A percentile compares a stretch with the other conserved stretches of the same genome.
Evolutionary conservation across 768 basidiomycete genomes (phyloP).

Genomic region (Boletus bicolor): DNA sequence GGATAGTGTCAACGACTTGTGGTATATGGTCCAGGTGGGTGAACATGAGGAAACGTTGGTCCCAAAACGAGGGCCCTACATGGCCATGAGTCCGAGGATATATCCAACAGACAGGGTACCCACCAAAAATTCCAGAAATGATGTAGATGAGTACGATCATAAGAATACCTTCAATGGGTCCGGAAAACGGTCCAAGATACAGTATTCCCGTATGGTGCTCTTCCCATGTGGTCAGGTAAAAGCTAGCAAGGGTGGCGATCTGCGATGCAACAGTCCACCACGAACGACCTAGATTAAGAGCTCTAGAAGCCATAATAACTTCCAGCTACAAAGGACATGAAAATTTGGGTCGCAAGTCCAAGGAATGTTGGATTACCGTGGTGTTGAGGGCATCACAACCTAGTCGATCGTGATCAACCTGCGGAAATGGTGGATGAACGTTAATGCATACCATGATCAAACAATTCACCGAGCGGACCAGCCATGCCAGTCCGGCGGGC

Average conservation of each 20-base stretch:
- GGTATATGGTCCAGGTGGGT: conserved; percentile 52
- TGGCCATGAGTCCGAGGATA: neutral
- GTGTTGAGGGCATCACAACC: conserved; percentile 95
- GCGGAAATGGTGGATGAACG: neutral
- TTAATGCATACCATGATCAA: conserved; percentile 78
- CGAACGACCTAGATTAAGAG: conserved; percentile 86
- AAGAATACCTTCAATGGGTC: conserved; percentile 94
- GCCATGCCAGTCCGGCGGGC: conserved; percentile 95
- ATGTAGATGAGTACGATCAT: conserved; percentile 76
- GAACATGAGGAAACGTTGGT: conserved; percentile 60
- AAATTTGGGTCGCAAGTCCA: neutral
- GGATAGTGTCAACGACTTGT: conserved; percentile 44
- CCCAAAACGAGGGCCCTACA: conserved; percentile 79
- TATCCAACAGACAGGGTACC: conserved; percentile 12
- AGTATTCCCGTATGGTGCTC: conserved; percentile 91
- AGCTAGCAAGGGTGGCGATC: conserved; percentile 61
- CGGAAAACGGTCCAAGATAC: conserved; percentile 90
- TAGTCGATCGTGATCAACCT: conserved; percentile 24
- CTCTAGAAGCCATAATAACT: conserved; percentile 75
- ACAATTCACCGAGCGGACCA: conserved; percentile 97
- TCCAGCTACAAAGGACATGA: conserved; percentile 60
- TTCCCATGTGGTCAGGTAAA: conserved; percentile 76
- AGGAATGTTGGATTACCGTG: conserved; percentile 49
- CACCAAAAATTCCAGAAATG: conserved; percentile 75
- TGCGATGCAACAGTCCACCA: conserved; percentile 98